Percentiles rank a stretch among this genome's conserved stretches.
Evolutionary conservation across 2,329 filamentous ascomycete species (phyloP).

Genomic region (Monilinia laxa): DNA sequence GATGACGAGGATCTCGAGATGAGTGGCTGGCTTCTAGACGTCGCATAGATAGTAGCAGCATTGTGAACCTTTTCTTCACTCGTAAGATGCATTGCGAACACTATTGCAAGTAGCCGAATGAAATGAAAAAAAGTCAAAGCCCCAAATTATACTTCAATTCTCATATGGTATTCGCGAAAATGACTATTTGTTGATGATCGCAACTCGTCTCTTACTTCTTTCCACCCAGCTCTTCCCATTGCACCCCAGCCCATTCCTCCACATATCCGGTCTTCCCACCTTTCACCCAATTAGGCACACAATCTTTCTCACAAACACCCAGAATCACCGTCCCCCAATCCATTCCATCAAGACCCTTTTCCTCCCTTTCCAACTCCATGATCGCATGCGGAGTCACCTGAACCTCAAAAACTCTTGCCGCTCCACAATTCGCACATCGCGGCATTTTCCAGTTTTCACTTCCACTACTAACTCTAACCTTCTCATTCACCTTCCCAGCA

Average conservation of each 20-base stretch:
- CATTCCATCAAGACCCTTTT: conserved; percentile 77
- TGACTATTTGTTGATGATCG: conserved; percentile 7
- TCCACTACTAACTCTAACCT: conserved; percentile 26
- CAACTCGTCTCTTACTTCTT: conserved; percentile 23
- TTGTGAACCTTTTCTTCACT: conserved; percentile 4
- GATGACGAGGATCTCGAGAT: conserved; percentile 11
- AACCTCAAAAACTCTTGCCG: conserved; percentile 78
- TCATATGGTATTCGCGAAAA: conserved; percentile 12
- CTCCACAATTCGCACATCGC: conserved; percentile 73
- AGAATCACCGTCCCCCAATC: conserved; percentile 95
- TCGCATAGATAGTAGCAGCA: conserved; percentile 18
- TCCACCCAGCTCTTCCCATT: conserved; percentile 78
- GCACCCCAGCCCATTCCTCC: conserved; percentile 97
- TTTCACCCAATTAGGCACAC: conserved; percentile 57
- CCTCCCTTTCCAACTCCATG: conserved; percentile 77
- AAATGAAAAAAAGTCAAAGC: conserved; percentile 18
- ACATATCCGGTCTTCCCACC: conserved; percentile 67
- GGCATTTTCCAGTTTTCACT: conserved; percentile 56
- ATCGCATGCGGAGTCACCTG: conserved; percentile 93
- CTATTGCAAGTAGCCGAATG: conserved; percentile 11
- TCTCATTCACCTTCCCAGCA: conserved; percentile 29
- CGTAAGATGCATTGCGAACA: conserved; percentile 1
- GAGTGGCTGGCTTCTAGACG: conserved; percentile 17
- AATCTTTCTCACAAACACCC: conserved; percentile 80
- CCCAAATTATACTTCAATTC: conserved; percentile 4